These are phyloP conservation scores for Colletotrichum viniferum DNA, from an alignment of 2,329 filamentous ascomycete species.

Conservation along the genomic window DNA sequence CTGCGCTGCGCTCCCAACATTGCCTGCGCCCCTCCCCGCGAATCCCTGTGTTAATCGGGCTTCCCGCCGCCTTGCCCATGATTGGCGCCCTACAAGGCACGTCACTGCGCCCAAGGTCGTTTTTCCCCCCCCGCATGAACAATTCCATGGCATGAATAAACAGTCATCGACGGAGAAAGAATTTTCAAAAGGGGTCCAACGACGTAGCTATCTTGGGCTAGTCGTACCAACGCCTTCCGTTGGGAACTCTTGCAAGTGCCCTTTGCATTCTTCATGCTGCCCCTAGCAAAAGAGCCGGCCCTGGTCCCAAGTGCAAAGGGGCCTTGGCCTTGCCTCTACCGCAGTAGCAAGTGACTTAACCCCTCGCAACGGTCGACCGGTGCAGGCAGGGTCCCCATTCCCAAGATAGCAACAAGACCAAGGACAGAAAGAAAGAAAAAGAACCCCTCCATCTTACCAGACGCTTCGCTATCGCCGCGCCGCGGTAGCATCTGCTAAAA, in stretches of 20 bases:
- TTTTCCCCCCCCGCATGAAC: neutral
- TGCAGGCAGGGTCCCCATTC: neutral
- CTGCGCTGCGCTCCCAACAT: neutral
- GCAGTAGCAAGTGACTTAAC: neutral
- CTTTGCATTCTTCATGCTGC: neutral
- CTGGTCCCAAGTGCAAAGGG: neutral
- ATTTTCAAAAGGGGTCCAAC: neutral
- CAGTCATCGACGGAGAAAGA: neutral
- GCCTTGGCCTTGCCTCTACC: neutral
- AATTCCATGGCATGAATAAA: slow-evolving; percentile 8
- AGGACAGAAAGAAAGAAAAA: neutral
- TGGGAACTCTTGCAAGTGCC: neutral
- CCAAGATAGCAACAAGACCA: neutral
- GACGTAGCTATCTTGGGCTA: neutral
- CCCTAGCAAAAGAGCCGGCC: neutral
- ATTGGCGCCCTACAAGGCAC: slow-evolving; percentile 5
- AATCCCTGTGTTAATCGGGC: slow-evolving; percentile 18
- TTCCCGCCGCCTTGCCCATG: slow-evolving; percentile 10
- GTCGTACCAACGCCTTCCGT: neutral
- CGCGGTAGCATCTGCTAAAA: neutral
- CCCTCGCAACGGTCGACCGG: neutral
- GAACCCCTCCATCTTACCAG: neutral
- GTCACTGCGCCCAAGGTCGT: neutral
- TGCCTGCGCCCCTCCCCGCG: neutral
- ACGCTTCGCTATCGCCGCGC: neutral